Percentiles rank a stretch among this genome's conserved stretches.
These are phyloP conservation scores for Przewalskia tangutica DNA, from an alignment of 257 asterid genomes.

Conservation along the genomic window DNA sequence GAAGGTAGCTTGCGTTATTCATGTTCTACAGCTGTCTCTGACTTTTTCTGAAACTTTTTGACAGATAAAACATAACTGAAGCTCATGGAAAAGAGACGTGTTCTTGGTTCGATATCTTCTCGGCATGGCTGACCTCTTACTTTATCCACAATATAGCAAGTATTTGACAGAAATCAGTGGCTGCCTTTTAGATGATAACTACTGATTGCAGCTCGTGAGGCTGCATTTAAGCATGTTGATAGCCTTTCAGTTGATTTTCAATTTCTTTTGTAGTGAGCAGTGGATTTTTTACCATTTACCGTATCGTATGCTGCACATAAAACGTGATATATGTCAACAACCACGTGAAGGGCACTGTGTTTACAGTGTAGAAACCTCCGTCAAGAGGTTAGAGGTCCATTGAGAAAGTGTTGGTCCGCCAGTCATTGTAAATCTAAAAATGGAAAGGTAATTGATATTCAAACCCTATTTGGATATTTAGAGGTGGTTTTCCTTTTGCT, in stretches of 20 bases:
- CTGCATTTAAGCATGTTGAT: conserved; percentile 93
- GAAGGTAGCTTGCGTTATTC: background rate
- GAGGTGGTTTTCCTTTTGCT: conserved; percentile 1
- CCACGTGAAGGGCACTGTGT: conserved; percentile 52
- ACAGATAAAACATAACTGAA: conserved; percentile 30
- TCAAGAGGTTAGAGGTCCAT: conserved; percentile 50
- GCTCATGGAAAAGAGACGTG: conserved; percentile 1
- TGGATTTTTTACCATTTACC: conserved; percentile 48
- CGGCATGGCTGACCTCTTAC: conserved; percentile 7
- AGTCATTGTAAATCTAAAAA: conserved; percentile 30
- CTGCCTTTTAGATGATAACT: conserved; percentile 53
- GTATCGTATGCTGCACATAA: conserved; percentile 44
- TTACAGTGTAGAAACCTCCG: conserved; percentile 50
- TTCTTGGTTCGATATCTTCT: conserved; percentile 8
- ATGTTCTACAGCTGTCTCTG: conserved; percentile 5
- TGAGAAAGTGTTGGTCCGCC: conserved; percentile 24
- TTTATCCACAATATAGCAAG: conserved; percentile 19
- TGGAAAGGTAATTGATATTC: conserved; percentile 59
- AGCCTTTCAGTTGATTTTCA: conserved; percentile 46
- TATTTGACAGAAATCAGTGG: conserved; percentile 17
- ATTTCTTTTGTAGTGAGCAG: conserved; percentile 55
- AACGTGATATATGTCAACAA: conserved; percentile 32
- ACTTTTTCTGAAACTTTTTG: conserved; percentile 8
- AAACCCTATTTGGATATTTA: background rate
- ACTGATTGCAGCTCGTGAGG: conserved; percentile 81